phyloP scores from a whole-genome alignment of 1,284 basidiomycete species.

The Hypsizygus ulmarius region DNA sequence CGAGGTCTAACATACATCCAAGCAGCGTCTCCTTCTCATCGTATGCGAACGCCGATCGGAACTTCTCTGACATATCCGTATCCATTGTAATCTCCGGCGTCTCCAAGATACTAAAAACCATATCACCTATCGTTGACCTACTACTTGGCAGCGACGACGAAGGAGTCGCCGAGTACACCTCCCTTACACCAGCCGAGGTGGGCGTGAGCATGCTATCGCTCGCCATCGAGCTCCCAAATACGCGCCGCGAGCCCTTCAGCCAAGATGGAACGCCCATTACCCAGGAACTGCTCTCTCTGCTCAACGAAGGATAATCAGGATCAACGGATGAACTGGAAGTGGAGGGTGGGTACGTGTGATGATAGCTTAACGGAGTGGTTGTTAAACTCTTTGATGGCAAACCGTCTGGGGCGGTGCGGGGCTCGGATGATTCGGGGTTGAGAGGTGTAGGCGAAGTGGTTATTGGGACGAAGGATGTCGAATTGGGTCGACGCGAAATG shows the following conservation, averaged over 20 bases:
- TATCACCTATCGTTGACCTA: conserved; percentile 46
- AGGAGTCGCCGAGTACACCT: conserved; percentile 54
- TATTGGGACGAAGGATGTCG: conserved; percentile 60
- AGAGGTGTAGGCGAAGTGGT: conserved; percentile 38
- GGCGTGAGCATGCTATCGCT: conserved; percentile 24
- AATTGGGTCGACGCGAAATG: conserved; percentile 51
- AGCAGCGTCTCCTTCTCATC: conserved; percentile 84
- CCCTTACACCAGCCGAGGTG: conserved; percentile 38
- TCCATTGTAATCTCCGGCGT: conserved; percentile 62
- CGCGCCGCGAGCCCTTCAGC: conserved; percentile 58
- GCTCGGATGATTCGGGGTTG: conserved; percentile 17
- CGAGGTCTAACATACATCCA: conserved; percentile 62
- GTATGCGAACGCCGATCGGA: conserved; percentile 77
- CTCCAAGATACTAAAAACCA: conserved; percentile 76
- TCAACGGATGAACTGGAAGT: conserved; percentile 42
- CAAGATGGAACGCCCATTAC: conserved; percentile 67
- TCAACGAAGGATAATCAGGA: conserved; percentile 44
- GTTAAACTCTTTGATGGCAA: conserved; percentile 21
- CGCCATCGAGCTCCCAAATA: conserved; percentile 33
- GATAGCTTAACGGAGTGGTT: conserved; percentile 26
- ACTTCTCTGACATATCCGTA: conserved; percentile 69
- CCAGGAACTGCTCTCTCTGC: conserved; percentile 52
- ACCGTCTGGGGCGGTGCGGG: conserved; percentile 18
- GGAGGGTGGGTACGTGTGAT: conserved; percentile 80
- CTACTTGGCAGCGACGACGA: conserved; percentile 33